Evolutionary conservation across 495 filamentous ascomycete genomes (phyloP).

Genomic region (Penicillium alfredii): DNA sequence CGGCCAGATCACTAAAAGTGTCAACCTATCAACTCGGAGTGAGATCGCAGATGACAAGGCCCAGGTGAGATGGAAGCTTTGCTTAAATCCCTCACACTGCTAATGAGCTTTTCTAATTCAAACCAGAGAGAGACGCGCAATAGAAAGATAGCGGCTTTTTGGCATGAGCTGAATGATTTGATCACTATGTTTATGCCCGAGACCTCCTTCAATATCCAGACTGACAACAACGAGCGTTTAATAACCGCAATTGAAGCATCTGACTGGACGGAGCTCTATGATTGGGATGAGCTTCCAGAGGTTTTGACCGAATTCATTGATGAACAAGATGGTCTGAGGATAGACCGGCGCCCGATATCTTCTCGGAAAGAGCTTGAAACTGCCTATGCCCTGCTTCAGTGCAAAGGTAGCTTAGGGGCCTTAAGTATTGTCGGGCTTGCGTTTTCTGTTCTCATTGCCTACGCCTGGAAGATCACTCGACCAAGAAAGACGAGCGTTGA

Average conservation of each 20-base stretch:
- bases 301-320: not conserved
- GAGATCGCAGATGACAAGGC: not conserved
- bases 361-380: slow-evolving; percentile 1
- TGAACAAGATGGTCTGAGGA: slow-evolving; percentile 1
- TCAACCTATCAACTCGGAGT: not conserved
- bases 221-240: not conserved
- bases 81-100: not conserved
- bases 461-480: not conserved
- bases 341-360: not conserved
- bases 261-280: slow-evolving; percentile 2
- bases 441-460: slow-evolving; percentile 2
- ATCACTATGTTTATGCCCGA: not conserved
- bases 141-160: not conserved
- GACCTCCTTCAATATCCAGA: not conserved
- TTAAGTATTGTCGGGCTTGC: slow-evolving; percentile 1
- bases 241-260: slow-evolving; percentile 3
- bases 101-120: not conserved
- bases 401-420: not conserved
- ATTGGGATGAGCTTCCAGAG: slow-evolving; percentile 3
- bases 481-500: not conserved
- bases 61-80: not conserved
- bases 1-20: not conserved
- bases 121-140: no score
- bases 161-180: not conserved
- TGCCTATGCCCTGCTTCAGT: slow-evolving; percentile 2